Base-by-base conservation (phyloP, 129 eudicot species). In the Lactuca sativa region DNA sequence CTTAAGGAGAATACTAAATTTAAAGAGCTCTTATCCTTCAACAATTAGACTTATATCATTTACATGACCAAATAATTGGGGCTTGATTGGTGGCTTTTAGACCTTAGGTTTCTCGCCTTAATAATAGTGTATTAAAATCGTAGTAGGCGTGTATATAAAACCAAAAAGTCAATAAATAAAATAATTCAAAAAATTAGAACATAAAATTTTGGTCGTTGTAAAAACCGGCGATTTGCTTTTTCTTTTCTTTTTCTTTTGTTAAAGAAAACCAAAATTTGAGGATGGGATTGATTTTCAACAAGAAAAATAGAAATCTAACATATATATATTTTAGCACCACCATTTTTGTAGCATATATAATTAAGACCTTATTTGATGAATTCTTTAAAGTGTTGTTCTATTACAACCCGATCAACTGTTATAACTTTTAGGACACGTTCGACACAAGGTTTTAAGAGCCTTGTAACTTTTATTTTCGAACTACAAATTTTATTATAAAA, bases 61-160 rank as follows among this genome's bases (percentile, higher is more conserved):
- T 31, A 15, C 6, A 60, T 59, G 62, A 25, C 41, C 67, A 76
- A 53, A 63, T 76, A 76, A 43, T 69, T 44, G 48, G 3, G 64
- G 75, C 75, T 76, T 76, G 75, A 76, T 76, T 76, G 81, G 71
- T 62, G 81, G 59, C 81, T 62, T 53, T 33, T 64, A 4, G 8
- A 40, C 15, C 8, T 55, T 36, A 4, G 31, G 67, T 71, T 71
- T 71, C 60, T 71, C 60, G 59, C 38, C 16, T 13, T 49, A 44
- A 34, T 49, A 44, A 34, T 71, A 15, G 60, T 71, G 33, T 10
- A 48, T 18, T 59, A 59, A 69, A 3, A 8, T 30, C n/a, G 9
- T 43, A 43, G 13, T 43, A 43, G 49, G 13, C 49, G 49, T 43
- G 49, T 9, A 43, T 11, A 47, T 5, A 47, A 43, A 43, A 47